Percentiles rank a stretch among this genome's conserved stretches.
Conservation (phyloP, 768 basidiomycete genomes). For the Chalciporus sphaerocephalus region DNA sequence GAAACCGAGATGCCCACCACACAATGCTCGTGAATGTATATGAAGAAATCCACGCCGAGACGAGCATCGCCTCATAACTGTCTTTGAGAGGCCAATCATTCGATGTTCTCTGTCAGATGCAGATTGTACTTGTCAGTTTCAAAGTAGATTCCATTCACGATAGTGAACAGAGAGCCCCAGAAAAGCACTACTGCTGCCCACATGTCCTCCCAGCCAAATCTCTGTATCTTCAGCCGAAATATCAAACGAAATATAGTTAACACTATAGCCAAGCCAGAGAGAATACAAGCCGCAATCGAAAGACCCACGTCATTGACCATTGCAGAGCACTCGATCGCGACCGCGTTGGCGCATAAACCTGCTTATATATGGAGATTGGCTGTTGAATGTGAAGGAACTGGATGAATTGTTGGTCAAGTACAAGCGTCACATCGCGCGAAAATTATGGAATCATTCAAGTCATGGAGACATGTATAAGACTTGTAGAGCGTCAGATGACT, state of each 20-base stretch:
- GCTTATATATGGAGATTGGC: no score
- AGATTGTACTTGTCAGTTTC: neutral
- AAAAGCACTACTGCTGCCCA: slow-evolving; percentile 6
- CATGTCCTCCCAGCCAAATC: slow-evolving; percentile 15
- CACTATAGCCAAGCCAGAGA: neutral
- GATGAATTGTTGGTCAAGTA: no score
- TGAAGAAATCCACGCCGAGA: neutral
- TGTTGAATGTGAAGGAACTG: no score
- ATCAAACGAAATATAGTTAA: slow-evolving; percentile 6
- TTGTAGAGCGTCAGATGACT: no score
- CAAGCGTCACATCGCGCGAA: no score
- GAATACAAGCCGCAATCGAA: no score
- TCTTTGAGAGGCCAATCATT: neutral
- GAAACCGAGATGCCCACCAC: slow-evolving; percentile 5
- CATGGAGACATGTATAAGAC: no score
- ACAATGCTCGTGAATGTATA: slow-evolving; percentile 1
- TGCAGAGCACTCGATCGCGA: no score
- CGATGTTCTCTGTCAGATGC: neutral
- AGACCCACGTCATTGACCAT: no score
- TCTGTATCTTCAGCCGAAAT: slow-evolving; percentile 7
- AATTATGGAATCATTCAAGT: no score
- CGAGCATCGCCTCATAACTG: neutral
- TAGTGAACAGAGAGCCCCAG: neutral
- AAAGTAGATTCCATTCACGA: neutral
- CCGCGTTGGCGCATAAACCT: no score